Percentiles rank a stretch among this genome's conserved stretches.
phyloP scores from a whole-genome alignment of 2,329 filamentous ascomycete genomes.

The Whalleya microplaca region DNA sequence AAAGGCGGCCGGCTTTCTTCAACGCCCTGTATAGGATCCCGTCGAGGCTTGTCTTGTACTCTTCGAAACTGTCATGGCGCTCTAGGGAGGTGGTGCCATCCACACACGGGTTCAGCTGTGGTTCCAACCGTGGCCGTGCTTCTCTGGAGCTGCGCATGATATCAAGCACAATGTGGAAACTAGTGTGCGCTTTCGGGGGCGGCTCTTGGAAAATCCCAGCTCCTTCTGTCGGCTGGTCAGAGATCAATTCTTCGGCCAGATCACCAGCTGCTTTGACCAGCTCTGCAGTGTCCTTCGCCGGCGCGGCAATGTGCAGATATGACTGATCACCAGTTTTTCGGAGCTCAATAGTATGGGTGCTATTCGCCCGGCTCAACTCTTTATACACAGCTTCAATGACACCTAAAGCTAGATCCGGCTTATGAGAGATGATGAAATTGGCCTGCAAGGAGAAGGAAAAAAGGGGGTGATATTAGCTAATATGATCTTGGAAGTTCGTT shows the following conservation, averaged over 20 bases:
- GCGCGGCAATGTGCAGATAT: slow-evolving; percentile 23
- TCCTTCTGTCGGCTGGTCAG: slow-evolving; percentile 1
- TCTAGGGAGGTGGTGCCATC: not conserved
- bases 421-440: slow-evolving; percentile 18
- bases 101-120: slow-evolving; percentile 5
- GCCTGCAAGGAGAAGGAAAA: slow-evolving; percentile 7
- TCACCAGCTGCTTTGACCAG: slow-evolving; percentile 21
- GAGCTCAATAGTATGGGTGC: slow-evolving; percentile 14
- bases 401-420: slow-evolving; percentile 44
- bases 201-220: slow-evolving; percentile 30
- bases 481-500: not conserved
- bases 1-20: slow-evolving; percentile 22
- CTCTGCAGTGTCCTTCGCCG: slow-evolving; percentile 16
- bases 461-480: not conserved
- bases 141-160: slow-evolving; percentile 2
- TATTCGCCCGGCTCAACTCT: slow-evolving; percentile 50
- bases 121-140: slow-evolving; percentile 17
- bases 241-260: slow-evolving; percentile 15
- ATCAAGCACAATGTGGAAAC: slow-evolving; percentile 20
- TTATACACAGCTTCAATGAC: slow-evolving; percentile 51
- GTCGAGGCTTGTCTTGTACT: slow-evolving; percentile 17
- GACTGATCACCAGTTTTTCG: not conserved
- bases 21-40: slow-evolving; percentile 21
- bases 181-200: slow-evolving; percentile 5
- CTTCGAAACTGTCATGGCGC: not conserved